Evolutionary conservation across 176 grass and related monocot genomes (phyloP).

Genomic region (Carex kokanica): DNA sequence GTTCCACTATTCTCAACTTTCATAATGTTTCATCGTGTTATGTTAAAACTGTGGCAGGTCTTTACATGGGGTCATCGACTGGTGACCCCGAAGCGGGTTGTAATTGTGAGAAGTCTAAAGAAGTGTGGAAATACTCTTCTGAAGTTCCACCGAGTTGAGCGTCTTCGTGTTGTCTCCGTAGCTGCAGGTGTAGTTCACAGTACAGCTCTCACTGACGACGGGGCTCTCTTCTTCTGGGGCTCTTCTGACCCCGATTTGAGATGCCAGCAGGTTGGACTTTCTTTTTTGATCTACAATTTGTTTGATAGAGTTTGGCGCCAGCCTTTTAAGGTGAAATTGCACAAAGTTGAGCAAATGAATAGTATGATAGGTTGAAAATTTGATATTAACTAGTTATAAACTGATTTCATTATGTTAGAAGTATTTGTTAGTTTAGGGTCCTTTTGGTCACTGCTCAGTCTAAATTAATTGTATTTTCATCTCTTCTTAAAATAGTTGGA

Average conservation of each 20-base stretch:
- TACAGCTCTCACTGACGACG: conserved; percentile 80
- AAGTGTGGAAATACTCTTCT: conserved; percentile 85
- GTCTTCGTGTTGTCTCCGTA: conserved; percentile 79
- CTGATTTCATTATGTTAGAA: neutral
- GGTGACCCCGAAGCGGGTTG: conserved; percentile 81
- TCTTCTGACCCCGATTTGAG: conserved; percentile 94
- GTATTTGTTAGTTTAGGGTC: neutral
- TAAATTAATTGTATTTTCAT: neutral
- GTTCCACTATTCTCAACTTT: neutral
- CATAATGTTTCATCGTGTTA: neutral
- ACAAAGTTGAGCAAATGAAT: neutral
- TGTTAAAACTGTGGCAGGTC: conserved; percentile 40
- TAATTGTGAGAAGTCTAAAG: conserved; percentile 76
- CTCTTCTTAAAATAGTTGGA: neutral
- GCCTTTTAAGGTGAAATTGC: neutral
- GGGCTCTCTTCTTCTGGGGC: conserved; percentile 88
- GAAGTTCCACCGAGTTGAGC: conserved; percentile 86
- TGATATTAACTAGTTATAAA: neutral
- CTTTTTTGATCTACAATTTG: conserved; percentile 14
- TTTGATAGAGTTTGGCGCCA: neutral
- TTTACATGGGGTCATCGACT: conserved; percentile 96
- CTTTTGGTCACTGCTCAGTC: neutral
- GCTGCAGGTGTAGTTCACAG: conserved; percentile 79
- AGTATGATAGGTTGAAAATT: neutral
- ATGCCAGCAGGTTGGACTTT: conserved; percentile 76